Evolutionary conservation across 371 early-diverging fungal genomes (phyloP), one percentile per base, ranked within the genome.

Genomic region (Circinella umbellata): DNA sequence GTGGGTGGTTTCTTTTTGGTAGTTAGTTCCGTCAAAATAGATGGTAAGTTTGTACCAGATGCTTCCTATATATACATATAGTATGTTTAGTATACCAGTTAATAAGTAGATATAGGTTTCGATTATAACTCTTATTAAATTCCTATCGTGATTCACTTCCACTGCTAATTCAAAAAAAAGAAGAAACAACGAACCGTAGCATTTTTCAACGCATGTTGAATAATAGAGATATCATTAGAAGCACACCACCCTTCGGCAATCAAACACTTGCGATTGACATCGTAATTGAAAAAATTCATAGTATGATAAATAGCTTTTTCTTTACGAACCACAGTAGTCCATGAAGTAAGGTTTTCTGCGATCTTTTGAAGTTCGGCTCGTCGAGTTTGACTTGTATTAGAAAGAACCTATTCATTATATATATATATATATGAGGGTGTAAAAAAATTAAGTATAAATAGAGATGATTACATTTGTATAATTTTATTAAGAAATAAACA

Each of bases 171-270:
- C 27, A 20, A 54, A 8, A 20, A 7, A 54, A 54, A 27, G 4
- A 37, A 48, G 47, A 61, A 61, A 17, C 18, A 38, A 75, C 83
- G 70, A 85, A 90, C 90, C 9, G 94, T 93, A 7, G 96, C 98
- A 54, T 85, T 83, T 36, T 93, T 89, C 27, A 99, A 84, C 1
- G 96, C 91, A 38, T 91, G 84, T 74, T 95, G 93, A 64, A 98
- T 83, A 0, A 89, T 82, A 51, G 86, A 82, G 53, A 97, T 87
- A 76, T 93, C 91, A 72, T 90, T 89, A 49, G 91, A 90, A 34
- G 99, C 94, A 76, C 94, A 94, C 99, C 99, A 99, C 3, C 98
- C 99, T 82, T 99, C 98, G 46, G 98, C 97, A 80, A 98, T 96
- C 75, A 98, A 85, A 66, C 95, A 94, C 80, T 96, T 96, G 73